Base-by-base conservation (phyloP, 176 grass and related monocot species). In the Oryza brachyantha region DNA sequence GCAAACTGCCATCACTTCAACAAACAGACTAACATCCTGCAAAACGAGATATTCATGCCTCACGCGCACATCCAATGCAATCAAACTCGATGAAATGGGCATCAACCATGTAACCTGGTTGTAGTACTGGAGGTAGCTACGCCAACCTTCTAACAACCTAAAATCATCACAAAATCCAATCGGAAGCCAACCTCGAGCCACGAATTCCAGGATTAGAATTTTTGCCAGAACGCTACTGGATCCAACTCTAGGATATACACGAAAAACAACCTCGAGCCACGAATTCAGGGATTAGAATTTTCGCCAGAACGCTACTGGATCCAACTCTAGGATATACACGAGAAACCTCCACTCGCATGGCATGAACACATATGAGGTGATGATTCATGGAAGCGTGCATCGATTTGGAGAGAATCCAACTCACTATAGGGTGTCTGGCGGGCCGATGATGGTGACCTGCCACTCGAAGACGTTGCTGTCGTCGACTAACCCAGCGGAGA, bases 381-480 rank as follows among this genome's bases (percentile, higher is more conserved):
- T 28, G 48, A 70, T 59, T 41, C 38, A 76, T 25, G 63, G 32
- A 77, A 82, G 26, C 9, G 35, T 32, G 72, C 58, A 31, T 13
- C 7, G 8, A 68, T 59, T 43, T 31, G 58, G 68, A 32, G 35
- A 72, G 76, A 84, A 74, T 64, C 73, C 10, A 27, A 89, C 94
- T 93, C 94, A 97, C 94, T 97, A 97, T 10, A 97, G 84, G 54
- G 94, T 97, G 7, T 97, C 94, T 0, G 91, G 94, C 60, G 94
- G 94, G 28, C 94, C 94, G 84, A 97, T 97, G 86, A 97, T 92
- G 80, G 89, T 97, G 85, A 94, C 93, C 81, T 97, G 89, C 93
- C 93, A 97, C 76, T 91, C 88, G 71, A 97, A 97, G 10, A 97
- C 76, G 85, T 88, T 97, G 84, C 79, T 81, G 81, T 97, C 89